Base-by-base conservation (phyloP, 495 filamentous ascomycete genomes). In the Cenococcum geophilum region DNA sequence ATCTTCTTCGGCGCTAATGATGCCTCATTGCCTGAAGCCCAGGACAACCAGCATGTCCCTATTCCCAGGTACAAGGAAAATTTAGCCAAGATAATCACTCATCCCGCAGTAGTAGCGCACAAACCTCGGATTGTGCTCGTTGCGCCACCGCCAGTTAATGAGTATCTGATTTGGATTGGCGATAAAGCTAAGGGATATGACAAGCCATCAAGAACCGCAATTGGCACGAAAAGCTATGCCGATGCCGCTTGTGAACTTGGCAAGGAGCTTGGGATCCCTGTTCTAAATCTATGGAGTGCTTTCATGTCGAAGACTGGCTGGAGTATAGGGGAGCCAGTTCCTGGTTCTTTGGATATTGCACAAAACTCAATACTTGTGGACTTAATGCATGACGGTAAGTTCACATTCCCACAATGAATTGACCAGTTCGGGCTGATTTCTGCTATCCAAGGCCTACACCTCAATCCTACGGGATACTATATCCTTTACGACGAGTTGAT, bases 1-100 rank as follows among this genome's bases (percentile, higher is more conserved):
- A 76, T 96, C 63, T 90, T 93, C 67, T 83, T 95, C 60, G 91
- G 91, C 18, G 88, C 91, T 67, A 96, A 96, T 70, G 91, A 96
- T 71, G 86, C 91, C 6, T 80, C 78, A 57, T 66, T 92, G n/a
- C 76, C 77, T 20, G 73, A 77, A 43, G 75, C 78, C 14, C 74
- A 73, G 21, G 82, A 77, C 58, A 72, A 74, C 5, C 91, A 95
- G 70, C 81, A 89, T 68, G 80, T 96, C n/a, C 82, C 89, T 1
- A 73, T 92, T 20, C 79, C 83, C 4, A 74, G 81, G 58, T 96
- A 86, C 75, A 83, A 82, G 67, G 75, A 78, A 59, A 95, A 95
- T 67, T 72, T 96, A 53, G 78, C 72, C 53, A 73, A 74, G 52
- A 86, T 96, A 68, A 73, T 90, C 59, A 80, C 80, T 36, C 89